Conservation (phyloP, 192 early-diverging fungal species). For the Coemansia sp. region DNA sequence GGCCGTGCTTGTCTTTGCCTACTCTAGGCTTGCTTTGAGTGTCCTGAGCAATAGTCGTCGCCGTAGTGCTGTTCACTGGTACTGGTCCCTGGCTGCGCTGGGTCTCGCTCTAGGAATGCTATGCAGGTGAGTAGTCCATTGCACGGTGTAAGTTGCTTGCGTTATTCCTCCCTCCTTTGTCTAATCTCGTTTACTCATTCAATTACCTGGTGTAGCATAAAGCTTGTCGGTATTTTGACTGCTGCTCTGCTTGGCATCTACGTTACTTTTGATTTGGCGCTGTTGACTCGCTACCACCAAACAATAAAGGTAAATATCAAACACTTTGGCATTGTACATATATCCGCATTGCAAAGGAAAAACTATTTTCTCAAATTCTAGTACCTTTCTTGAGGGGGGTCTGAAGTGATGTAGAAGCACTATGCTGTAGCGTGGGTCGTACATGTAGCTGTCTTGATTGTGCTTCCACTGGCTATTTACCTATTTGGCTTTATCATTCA, state of each 20-base stretch:
- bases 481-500: constrained; percentile 79
- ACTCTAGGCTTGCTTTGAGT: constrained; percentile 64
- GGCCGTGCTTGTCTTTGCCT: constrained; percentile 62
- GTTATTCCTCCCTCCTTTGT: too few species aligned
- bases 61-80: constrained; percentile 63
- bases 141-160: too few species aligned
- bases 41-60: not conserved
- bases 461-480: constrained; percentile 78
- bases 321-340: too few species aligned
- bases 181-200: not conserved
- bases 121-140: constrained; percentile 69
- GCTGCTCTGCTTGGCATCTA: constrained; percentile 82
- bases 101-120: constrained; percentile 72
- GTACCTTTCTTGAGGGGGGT: too few species aligned
- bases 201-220: constrained; percentile 67
- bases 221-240: constrained; percentile 92
- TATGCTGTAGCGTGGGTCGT: constrained; percentile 77
- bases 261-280: constrained; percentile 79
- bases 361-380: not conserved
- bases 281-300: not conserved
- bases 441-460: constrained; percentile 69
- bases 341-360: too few species aligned
- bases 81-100: constrained; percentile 74
- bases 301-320: constrained; percentile 14
- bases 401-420: constrained; percentile 56